Conservation (phyloP, 2,329 filamentous ascomycete genomes). For the Diplodia intermedia region DNA sequence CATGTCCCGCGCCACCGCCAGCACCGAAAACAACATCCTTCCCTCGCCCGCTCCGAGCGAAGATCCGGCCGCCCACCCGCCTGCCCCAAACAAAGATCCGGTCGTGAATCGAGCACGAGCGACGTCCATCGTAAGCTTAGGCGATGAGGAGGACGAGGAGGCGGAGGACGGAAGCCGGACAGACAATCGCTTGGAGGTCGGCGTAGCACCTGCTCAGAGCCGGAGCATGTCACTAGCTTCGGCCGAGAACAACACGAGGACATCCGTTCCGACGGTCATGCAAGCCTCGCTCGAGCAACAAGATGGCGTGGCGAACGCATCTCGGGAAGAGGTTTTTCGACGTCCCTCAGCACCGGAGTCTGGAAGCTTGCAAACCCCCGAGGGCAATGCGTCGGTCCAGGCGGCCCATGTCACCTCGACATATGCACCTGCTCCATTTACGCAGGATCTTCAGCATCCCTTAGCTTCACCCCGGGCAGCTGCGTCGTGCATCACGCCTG, state of each 20-base stretch:
- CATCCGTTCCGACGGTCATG: not conserved
- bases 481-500: not conserved
- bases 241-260: not conserved
- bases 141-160: slow-evolving; percentile 17
- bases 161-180: not conserved
- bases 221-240: slow-evolving; percentile 3
- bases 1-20: slow-evolving; percentile 21
- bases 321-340: not conserved
- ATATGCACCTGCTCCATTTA: not conserved
- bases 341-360: not conserved
- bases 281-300: slow-evolving; percentile 3
- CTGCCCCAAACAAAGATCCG: slow-evolving; percentile 66
- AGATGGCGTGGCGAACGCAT: not conserved
- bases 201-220: not conserved
- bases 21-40: slow-evolving; percentile 50
- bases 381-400: not conserved
- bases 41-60: slow-evolving; percentile 70
- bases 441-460: not conserved
- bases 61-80: slow-evolving; percentile 63
- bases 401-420: not conserved
- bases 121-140: slow-evolving; percentile 9
- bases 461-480: not conserved
- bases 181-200: not conserved
- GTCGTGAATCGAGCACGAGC: not conserved
- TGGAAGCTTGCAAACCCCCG: not conserved